phyloP scores from a whole-genome alignment of 768 basidiomycete genomes.

The Clavaria fumosa region DNA sequence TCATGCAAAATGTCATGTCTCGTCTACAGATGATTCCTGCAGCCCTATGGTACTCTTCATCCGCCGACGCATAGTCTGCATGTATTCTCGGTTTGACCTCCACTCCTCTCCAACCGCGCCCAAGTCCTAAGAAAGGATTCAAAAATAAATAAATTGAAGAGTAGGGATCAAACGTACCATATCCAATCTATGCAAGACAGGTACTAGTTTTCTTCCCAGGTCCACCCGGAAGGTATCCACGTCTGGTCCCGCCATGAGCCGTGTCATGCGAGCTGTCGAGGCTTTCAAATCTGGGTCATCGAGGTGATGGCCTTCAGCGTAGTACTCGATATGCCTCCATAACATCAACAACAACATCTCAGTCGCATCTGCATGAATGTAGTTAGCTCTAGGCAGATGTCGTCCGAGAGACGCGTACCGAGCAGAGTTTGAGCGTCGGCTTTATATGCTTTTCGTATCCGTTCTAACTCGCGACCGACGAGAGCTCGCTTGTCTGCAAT shows the following conservation, averaged over 20 bases:
- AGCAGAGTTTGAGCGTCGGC: slow-evolving; percentile 39
- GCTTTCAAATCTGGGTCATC: slow-evolving; percentile 15
- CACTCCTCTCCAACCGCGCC: slow-evolving; percentile 36
- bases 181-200: slow-evolving; percentile 41
- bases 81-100: slow-evolving; percentile 51
- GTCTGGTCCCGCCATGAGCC: slow-evolving; percentile 41
- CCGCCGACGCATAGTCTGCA: slow-evolving; percentile 63
- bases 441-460: slow-evolving; percentile 23
- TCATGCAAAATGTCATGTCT: no score
- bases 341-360: slow-evolving; percentile 72
- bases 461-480: slow-evolving; percentile 46
- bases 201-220: slow-evolving; percentile 35
- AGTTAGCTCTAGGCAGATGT: background rate
- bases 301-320: slow-evolving; percentile 27
- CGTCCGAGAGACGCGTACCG: slow-evolving; percentile 24
- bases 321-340: slow-evolving; percentile 68
- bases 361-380: slow-evolving; percentile 50
- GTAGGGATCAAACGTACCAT: slow-evolving; percentile 11
- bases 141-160: slow-evolving; percentile 9
- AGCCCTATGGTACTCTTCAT: slow-evolving; percentile 50
- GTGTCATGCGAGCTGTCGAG: slow-evolving; percentile 32
- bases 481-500: slow-evolving; percentile 52
- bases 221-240: slow-evolving; percentile 44
- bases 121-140: slow-evolving; percentile 19
- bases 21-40: slow-evolving; percentile 17